phyloP scores from a whole-genome alignment of 805 yeast species.

The Jamesozyma lodderae region DNA sequence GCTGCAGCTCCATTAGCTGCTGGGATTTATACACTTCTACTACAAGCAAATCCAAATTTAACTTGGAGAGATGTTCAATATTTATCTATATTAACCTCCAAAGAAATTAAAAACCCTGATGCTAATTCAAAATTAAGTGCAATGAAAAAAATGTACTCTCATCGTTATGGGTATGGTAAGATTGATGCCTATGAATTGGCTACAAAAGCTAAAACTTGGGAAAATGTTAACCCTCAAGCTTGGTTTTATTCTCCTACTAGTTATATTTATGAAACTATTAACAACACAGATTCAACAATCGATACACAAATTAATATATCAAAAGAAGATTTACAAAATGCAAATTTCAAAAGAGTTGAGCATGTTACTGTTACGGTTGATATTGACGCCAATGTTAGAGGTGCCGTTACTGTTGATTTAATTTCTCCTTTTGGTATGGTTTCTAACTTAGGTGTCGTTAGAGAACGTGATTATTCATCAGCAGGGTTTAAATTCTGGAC shows the following conservation, averaged over 20 bases:
- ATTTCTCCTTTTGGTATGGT: constrained; percentile 66
- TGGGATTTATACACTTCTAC: constrained; percentile 78
- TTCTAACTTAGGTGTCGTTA: constrained; percentile 63
- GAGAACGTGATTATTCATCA: constrained; percentile 47
- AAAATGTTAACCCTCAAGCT: constrained; percentile 83
- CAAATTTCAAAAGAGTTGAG: constrained; percentile 66
- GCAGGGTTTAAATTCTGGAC: constrained; percentile 76
- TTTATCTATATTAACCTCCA: constrained; percentile 61
- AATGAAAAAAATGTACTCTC: constrained; percentile 63
- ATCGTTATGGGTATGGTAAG: constrained; percentile 86
- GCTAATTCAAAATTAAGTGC: constrained; percentile 69
- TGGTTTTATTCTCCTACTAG: constrained; percentile 52
- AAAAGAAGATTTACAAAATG: constrained; percentile 38
- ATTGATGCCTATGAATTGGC: constrained; percentile 75
- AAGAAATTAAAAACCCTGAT: constrained; percentile 56
- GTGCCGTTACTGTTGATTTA: constrained; percentile 55
- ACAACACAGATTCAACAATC: constrained; percentile 19
- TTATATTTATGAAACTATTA: constrained; percentile 27
- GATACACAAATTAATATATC: constrained; percentile 39
- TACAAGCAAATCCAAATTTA: constrained; percentile 74
- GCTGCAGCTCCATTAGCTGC: constrained; percentile 99
- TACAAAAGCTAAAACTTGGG: constrained; percentile 63
- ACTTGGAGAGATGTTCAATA: constrained; percentile 97
- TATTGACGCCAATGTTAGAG: constrained; percentile 56
- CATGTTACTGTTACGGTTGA: constrained; percentile 79